Evolutionary conservation across 2,329 filamentous ascomycete species (phyloP), one percentile per base, ranked within the genome.

Genomic region (Uncinocarpus reesii): DNA sequence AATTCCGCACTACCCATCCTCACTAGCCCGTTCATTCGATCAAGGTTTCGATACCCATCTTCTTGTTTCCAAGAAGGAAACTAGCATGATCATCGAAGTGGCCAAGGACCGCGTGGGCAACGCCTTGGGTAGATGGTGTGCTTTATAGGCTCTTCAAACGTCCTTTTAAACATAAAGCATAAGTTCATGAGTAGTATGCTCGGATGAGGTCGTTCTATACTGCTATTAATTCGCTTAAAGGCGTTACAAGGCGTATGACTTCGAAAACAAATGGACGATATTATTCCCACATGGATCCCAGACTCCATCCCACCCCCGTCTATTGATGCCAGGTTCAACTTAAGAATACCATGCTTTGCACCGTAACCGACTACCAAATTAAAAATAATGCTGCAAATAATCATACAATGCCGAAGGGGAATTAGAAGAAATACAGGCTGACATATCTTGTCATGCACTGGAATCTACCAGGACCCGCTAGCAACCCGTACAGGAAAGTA

Each of bases 31-130:
- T 38, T 62, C 62, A 1, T 29, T 69, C 13, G 65, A 68, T 45
- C 63, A 66, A 45, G 65, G 65, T 0, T 61, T 66, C 34, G 67
- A 70, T 57, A 58, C 56, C 1, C 66, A 70, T 57, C 45, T 70
- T 1, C 52, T 69, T 13, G 42, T 67, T 20, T 66, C 66, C 15
- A 54, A 52, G 35, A 53, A 58, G 15, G 56, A 57, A 40, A 47
- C 42, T 8, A 51, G 52, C 5, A 49, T 52, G 28, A 56, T 67
- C 13, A 56, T 66, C 1, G 66, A 69, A 53, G 59, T 69, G 4
- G 59, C 67, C 31, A 70, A 70, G 53, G 65, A 69, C 50, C 59
- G 67, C 4, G 53, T 57, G 3, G 66, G 65, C 0, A 52, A 55
- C 43, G 56, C 58, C 21, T 26, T 64, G 15, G 66, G 66, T 10